Conservation (phyloP, 2,329 filamentous ascomycete genomes). For the Verticillium dahliae region DNA sequence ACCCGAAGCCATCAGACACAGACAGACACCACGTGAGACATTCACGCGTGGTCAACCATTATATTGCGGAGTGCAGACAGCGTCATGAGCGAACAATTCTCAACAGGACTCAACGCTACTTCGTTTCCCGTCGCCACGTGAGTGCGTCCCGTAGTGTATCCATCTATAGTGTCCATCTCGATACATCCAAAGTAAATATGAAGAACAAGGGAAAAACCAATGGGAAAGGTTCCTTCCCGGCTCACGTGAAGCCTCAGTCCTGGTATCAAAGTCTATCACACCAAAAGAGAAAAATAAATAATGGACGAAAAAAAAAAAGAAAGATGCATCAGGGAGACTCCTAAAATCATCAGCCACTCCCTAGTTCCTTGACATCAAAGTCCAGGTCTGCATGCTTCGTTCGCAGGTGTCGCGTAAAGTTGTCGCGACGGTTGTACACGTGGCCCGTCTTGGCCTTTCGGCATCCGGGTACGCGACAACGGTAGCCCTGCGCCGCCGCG, state of each 20-base stretch:
- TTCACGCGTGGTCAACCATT: too few relatives aligned
- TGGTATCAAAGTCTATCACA: neutral
- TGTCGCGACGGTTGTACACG: conserved; percentile 19
- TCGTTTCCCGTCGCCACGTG: neutral
- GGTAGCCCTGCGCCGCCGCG: conserved; percentile 14
- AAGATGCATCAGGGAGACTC: neutral
- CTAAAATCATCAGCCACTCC: neutral
- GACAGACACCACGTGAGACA: too few relatives aligned
- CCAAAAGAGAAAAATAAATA: neutral
- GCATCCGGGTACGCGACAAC: conserved; percentile 17
- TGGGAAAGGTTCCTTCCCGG: neutral
- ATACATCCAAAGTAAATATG: neutral
- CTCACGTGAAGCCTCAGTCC: neutral
- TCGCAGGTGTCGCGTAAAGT: conserved; percentile 17
- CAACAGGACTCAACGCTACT: neutral
- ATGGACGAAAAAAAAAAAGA: neutral
- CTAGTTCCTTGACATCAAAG: conserved; percentile 4
- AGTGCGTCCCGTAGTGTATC: neutral
- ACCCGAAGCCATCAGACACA: too few relatives aligned
- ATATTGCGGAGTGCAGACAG: neutral
- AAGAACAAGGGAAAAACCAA: neutral
- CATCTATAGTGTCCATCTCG: neutral
- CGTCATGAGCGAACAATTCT: neutral
- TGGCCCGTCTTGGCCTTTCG: conserved; percentile 16
- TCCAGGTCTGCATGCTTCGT: conserved; percentile 14